Base-by-base conservation (phyloP, 805 yeast genomes). In the Starmerella etchellsii region DNA sequence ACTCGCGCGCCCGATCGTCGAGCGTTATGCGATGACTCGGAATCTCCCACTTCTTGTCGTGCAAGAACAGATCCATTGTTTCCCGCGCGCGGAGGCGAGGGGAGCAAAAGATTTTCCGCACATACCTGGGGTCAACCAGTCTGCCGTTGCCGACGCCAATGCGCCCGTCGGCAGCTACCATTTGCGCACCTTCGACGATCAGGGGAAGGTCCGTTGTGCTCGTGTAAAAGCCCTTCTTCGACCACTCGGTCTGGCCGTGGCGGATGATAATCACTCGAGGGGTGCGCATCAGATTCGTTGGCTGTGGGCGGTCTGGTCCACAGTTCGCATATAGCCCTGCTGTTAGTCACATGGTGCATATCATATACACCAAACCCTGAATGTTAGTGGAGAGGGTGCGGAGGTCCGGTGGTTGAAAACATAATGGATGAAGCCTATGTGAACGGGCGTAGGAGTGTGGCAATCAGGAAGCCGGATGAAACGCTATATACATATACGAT, bases 151-250 rank as follows among this genome's bases (percentile, higher is more conserved):
- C 79, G 52, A 87, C 77, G 48, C 85, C 63, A 16, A 72, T 68
- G 47, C 68, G 60, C 6, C 95, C 95, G 19, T 94, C 81, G 26
- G 71, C 71, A 34, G 63, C 61, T 74, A 84, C 82, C 56, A 84
- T 91, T 28, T 65, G 65, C 13, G 74, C 81, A 37, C 96, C 97
- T 51, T 73, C 78, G 2, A 66, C 68, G 1, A 95, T 83, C 55
- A 88, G 69, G 9, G 76, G 75, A 15, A 88, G 57, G 52, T 88
- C 96, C 1, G 97, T 88, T 32, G 67, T 50, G 2, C 95, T 83
- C 3, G 97, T 88, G 63, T 82, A 79, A 58, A 83, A 94, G 21
- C 97, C 97, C 2, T 85, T 71, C 54, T 81, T 77, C 34, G 96
- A 87, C 97, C 97, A 87, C 60, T 78, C 94, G 2, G 97, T 87